These are phyloP conservation scores for Fusarium nisikadoi DNA, from an alignment of 2,329 filamentous ascomycete genomes.

Conservation along the genomic window DNA sequence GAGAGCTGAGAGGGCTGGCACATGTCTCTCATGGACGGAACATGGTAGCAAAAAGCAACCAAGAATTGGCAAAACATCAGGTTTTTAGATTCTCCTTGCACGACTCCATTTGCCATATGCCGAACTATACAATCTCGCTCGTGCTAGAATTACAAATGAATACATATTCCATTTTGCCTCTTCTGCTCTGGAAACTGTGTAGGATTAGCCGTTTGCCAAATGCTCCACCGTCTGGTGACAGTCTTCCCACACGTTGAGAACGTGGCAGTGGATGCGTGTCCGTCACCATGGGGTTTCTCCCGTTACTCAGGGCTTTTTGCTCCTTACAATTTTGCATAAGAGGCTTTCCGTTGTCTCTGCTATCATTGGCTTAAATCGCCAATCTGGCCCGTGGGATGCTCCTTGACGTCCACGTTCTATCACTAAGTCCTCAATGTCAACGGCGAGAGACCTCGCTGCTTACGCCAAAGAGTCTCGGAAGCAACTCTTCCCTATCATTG, in stretches of 20 bases:
- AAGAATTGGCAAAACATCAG: slow-evolving; percentile 21
- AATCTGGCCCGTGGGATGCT: slow-evolving; percentile 2
- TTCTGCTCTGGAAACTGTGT: slow-evolving; percentile 13
- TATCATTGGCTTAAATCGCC: slow-evolving; percentile 13
- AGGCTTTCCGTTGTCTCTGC: slow-evolving; percentile 19
- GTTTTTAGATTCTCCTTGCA: slow-evolving; percentile 30
- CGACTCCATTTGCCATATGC: slow-evolving; percentile 34
- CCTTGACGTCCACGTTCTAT: slow-evolving; percentile 18
- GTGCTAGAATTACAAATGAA: slow-evolving; percentile 27
- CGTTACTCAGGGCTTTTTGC: slow-evolving; percentile 18
- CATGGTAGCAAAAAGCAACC: slow-evolving; percentile 1
- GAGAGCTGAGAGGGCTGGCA: slow-evolving; percentile 1
- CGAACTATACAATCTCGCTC: slow-evolving; percentile 40
- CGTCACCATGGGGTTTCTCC: slow-evolving; percentile 23
- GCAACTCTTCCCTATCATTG: background rate
- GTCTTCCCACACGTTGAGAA: slow-evolving; percentile 1
- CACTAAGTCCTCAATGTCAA: background rate
- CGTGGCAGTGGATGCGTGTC: slow-evolving; percentile 3
- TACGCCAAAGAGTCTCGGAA: slow-evolving; percentile 6
- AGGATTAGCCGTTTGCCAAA: slow-evolving; percentile 15
- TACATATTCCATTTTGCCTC: background rate
- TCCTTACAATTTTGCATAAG: slow-evolving; percentile 44
- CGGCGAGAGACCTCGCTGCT: slow-evolving; percentile 3
- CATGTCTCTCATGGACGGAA: background rate
- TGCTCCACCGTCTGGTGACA: slow-evolving; percentile 11